Evolutionary conservation across 345 rosid genomes (phyloP).

Genomic region (Anastatica hierochuntica): DNA sequence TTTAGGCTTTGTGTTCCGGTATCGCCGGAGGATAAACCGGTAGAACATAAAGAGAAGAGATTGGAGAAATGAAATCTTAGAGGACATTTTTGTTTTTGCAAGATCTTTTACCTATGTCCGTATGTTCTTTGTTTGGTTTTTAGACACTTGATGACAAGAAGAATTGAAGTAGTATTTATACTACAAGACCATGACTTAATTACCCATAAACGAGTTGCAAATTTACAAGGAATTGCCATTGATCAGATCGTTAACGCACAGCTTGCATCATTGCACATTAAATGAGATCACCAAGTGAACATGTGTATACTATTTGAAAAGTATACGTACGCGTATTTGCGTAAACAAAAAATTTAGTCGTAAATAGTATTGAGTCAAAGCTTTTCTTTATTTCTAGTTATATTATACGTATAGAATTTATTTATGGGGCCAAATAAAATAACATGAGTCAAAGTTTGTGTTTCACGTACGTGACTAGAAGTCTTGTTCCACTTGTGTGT

Average conservation of each 20-base stretch:
- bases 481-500: slow-evolving; percentile 16
- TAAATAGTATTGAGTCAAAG: slow-evolving; percentile 5
- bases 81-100: slow-evolving; percentile 17
- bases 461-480: slow-evolving; percentile 14
- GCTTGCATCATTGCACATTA: slow-evolving; percentile 22
- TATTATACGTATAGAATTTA: neutral
- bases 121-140: slow-evolving; percentile 1
- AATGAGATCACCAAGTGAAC: slow-evolving; percentile 21
- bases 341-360: too few species aligned
- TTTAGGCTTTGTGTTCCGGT: slow-evolving; percentile 30
- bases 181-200: slow-evolving; percentile 2
- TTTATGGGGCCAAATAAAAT: neutral
- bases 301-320: slow-evolving; percentile 22
- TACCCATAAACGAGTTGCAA: slow-evolving; percentile 13
- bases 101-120: neutral
- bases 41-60: slow-evolving; percentile 36
- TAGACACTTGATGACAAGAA: neutral
- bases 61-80: slow-evolving; percentile 32
- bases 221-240: slow-evolving; percentile 20
- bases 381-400: neutral
- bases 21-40: slow-evolving; percentile 31
- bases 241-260: slow-evolving; percentile 21
- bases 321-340: neutral
- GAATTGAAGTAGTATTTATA: slow-evolving; percentile 19
- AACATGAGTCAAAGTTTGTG: slow-evolving; percentile 20